These are phyloP conservation scores for Paspalum vaginatum DNA, from an alignment of 176 grass and related monocot genomes.

Conservation along the genomic window DNA sequence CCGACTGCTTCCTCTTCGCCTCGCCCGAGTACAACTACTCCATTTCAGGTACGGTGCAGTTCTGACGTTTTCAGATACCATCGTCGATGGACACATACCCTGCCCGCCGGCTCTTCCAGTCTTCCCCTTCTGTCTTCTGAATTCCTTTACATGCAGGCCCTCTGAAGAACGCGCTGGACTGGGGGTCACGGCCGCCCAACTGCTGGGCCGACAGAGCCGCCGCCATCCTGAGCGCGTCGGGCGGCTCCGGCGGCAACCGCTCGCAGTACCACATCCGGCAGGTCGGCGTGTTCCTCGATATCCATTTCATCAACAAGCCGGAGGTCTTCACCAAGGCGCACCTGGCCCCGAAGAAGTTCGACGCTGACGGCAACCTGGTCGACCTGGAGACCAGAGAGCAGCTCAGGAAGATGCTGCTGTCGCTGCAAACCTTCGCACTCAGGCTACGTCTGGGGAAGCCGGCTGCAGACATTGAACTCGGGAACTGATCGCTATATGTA, in stretches of 20 bases:
- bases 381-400: constrained; percentile 52
- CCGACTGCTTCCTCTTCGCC: constrained; percentile 81
- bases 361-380: constrained; percentile 63
- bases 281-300: constrained; percentile 67
- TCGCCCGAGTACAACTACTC: constrained; percentile 98
- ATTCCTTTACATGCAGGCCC: no score
- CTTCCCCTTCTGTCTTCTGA: no score
- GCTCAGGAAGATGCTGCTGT: constrained; percentile 59
- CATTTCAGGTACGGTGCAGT: constrained; percentile 50
- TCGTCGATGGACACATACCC: no score
- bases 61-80: no score
- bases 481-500: neutral
- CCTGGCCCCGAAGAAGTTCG: constrained; percentile 52
- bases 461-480: neutral
- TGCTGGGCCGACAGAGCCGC: constrained; percentile 66
- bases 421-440: constrained; percentile 59
- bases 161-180: constrained; percentile 89
- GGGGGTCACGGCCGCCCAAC: constrained; percentile 73
- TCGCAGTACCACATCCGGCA: constrained; percentile 80
- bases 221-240: constrained; percentile 65
- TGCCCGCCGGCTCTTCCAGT: no score
- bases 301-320: constrained; percentile 92
- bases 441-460: constrained; percentile 43
- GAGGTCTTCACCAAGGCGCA: constrained; percentile 62
- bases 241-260: constrained; percentile 59